These are phyloP conservation scores for Phaeosphaeriaceae sp. DNA, from an alignment of 2,329 filamentous ascomycete species.

Conservation along the genomic window DNA sequence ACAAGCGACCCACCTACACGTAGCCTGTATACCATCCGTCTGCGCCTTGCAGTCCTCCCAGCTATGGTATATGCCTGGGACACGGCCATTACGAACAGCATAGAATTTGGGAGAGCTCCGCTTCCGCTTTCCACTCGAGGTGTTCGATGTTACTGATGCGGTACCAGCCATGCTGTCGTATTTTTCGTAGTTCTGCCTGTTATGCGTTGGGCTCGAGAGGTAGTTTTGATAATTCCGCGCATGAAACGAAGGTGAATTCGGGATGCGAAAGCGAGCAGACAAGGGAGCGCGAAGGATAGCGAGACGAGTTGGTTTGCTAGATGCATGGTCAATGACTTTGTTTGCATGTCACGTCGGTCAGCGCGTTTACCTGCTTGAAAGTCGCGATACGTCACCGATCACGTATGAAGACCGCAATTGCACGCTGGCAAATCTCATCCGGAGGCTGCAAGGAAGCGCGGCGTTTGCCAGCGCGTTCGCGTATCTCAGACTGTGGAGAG, in stretches of 20 bases:
- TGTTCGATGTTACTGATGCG: constrained; percentile 31
- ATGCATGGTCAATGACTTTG: not conserved
- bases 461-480: not conserved
- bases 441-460: not conserved
- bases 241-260: not conserved
- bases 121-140: constrained; percentile 62
- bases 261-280: not conserved
- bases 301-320: not conserved
- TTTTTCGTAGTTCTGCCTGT: not conserved
- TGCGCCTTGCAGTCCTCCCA: constrained; percentile 70
- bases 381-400: not conserved
- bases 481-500: not conserved
- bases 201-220: not conserved
- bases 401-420: not conserved
- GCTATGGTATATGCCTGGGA: constrained; percentile 69
- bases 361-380: not conserved
- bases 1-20: constrained; percentile 36
- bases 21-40: constrained; percentile 63
- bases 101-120: constrained; percentile 66
- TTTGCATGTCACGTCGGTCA: not conserved
- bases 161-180: constrained; percentile 25
- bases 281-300: not conserved
- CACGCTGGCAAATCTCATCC: not conserved
- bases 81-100: constrained; percentile 67
- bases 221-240: not conserved